Evolutionary conservation across 371 early-diverging fungal species (phyloP), one percentile per base, ranked within the genome.

Genomic region (Syncephalastrum racemosum): DNA sequence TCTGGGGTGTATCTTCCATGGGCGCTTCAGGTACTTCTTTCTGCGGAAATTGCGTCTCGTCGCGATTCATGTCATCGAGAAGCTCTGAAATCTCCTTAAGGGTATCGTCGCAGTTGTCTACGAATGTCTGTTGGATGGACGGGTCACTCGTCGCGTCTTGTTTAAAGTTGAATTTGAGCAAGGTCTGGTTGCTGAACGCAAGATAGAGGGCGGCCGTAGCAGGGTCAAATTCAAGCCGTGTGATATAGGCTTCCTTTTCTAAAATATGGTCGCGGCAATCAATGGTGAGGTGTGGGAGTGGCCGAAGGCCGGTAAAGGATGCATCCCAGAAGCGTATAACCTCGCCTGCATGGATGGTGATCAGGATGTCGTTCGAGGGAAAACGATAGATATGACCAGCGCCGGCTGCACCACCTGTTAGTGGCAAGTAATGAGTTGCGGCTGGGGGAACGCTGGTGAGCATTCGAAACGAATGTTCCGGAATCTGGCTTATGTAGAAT

Each of bases 321-420:
- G 84, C 81, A 45, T 84, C 84, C 81, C 82, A 84, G 50, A 80
- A 78, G 1, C 75, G 76, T 24, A 84, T 58, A 16, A 70, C 62
- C 31, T 64, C 64, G 18, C 70, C 71, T 6, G 61, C 63, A 50
- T 84, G 84, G 18, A 75, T 67, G 0, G 84, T 82, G 2, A 81
- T 52, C 18, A 84, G 52, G 5, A 84, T 41, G 56, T 84, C 84
- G 31, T 70, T 75, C 2, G 76, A 73, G 2, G 62, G 59, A 12
- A 82, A 50, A 14, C 69, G 69, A 39, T 77, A 73, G 15, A 76
- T 63, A 47, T 82, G 81, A 7, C 68, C 66, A 8, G 63, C 59
- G 0, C 71, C 74, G 15, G 72, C 68, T 14, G 63, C 56, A 16
- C 79, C 77, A 7, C 84, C 84, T 13, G 68, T 68, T 4, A 84